Percentiles rank a stretch among this genome's conserved stretches.
Conservation (phyloP, 345 rosid genomes). For the Camelina sativa region DNA sequence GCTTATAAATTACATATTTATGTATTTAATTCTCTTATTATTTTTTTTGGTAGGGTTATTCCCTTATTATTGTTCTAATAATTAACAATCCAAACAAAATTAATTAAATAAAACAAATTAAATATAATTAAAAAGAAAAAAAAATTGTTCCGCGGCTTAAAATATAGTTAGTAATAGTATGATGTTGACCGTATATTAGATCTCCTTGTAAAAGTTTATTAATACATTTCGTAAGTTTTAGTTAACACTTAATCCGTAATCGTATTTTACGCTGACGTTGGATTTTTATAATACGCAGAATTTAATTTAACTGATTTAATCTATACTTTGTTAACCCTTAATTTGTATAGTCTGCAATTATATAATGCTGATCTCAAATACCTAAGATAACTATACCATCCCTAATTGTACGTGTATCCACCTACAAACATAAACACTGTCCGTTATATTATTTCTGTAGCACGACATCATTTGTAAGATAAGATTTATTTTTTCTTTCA, state of each 20-base stretch:
- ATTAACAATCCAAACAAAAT: no score
- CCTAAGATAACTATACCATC: neutral
- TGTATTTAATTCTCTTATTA: no score
- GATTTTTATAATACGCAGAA: neutral
- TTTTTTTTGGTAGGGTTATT: no score
- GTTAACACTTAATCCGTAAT: conserved; percentile 21
- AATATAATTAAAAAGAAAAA: no score
- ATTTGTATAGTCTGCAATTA: no score
- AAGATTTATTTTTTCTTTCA: neutral
- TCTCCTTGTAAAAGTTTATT: neutral
- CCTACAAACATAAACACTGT: neutral
- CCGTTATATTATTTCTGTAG: neutral
- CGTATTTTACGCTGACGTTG: conserved; percentile 29
- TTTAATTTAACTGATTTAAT: neutral
- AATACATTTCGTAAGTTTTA: conserved; percentile 18
- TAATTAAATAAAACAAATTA: no score
- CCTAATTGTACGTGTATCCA: conserved; percentile 17
- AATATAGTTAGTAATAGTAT: neutral
- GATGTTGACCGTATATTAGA: conserved; percentile 11
- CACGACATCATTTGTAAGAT: conserved; percentile 5
- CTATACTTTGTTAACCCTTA: neutral
- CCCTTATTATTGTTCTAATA: no score
- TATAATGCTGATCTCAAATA: neutral
- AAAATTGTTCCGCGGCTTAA: no score
- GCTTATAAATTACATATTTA: no score